Evolutionary conservation across 768 basidiomycete genomes (phyloP).

Genomic region (Dioszegia hungarica): DNA sequence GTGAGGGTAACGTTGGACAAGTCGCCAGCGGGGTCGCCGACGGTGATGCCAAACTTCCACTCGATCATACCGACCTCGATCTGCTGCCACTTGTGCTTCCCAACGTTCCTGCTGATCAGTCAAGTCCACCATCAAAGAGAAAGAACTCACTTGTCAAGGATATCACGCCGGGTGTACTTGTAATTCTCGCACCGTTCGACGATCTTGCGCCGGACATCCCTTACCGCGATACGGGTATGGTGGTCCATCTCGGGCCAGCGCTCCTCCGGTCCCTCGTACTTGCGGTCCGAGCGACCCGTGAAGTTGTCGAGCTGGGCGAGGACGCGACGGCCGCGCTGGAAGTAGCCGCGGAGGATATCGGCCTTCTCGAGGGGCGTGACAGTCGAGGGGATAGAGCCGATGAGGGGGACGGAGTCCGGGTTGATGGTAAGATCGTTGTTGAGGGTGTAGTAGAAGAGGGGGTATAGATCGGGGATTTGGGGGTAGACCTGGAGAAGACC

Average conservation of each 20-base stretch:
- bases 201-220: slow-evolving; percentile 46
- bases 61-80: slow-evolving; percentile 45
- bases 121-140: neutral
- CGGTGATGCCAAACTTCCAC: slow-evolving; percentile 27
- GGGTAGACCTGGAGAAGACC: slow-evolving; percentile 38
- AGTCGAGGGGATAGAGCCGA: slow-evolving; percentile 47
- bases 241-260: slow-evolving; percentile 43
- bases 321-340: slow-evolving; percentile 43
- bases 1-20: slow-evolving; percentile 35
- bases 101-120: slow-evolving; percentile 31
- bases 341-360: slow-evolving; percentile 35
- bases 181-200: slow-evolving; percentile 49
- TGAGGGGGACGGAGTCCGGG: slow-evolving; percentile 46
- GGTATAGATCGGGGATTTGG: slow-evolving; percentile 40
- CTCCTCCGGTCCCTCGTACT: slow-evolving; percentile 44
- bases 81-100: slow-evolving; percentile 47
- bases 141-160: slow-evolving; percentile 47
- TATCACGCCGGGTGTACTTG: slow-evolving; percentile 48
- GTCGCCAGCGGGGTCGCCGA: slow-evolving; percentile 42
- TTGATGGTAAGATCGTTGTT: slow-evolving; percentile 48
- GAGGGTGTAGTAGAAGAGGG: slow-evolving; percentile 48
- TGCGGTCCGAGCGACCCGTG: slow-evolving; percentile 43
- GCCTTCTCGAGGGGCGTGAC: slow-evolving; percentile 42
- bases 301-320: slow-evolving; percentile 47
- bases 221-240: slow-evolving; percentile 42